phyloP scores from a whole-genome alignment of 1,284 basidiomycete genomes.

The Ustilago vetiveriae region DNA sequence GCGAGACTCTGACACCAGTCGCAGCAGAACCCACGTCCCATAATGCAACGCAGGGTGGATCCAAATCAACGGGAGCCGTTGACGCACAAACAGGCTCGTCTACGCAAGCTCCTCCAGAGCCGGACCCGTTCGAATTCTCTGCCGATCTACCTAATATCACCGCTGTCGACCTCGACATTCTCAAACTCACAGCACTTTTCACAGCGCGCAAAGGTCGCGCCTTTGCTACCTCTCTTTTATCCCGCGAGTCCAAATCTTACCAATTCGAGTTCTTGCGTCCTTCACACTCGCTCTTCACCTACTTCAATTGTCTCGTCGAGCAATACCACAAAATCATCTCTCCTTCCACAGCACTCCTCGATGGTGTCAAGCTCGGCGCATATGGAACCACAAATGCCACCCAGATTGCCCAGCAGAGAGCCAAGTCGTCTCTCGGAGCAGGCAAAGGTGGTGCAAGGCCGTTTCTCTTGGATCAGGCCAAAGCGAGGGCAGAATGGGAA shows the following conservation, averaged over 20 bases:
- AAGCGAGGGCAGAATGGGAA: conserved; percentile 87
- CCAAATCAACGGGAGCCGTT: not conserved
- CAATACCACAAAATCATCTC: conserved; percentile 92
- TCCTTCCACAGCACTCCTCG: conserved; percentile 79
- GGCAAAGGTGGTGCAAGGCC: conserved; percentile 70
- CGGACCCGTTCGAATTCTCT: conserved; percentile 83
- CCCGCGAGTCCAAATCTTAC: conserved; percentile 91
- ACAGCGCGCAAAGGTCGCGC: conserved; percentile 88
- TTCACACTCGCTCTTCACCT: conserved; percentile 91
- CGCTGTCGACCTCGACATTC: conserved; percentile 78
- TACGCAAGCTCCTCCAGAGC: conserved; percentile 73
- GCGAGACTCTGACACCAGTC: conserved; percentile 25
- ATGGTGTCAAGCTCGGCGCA: conserved; percentile 71
- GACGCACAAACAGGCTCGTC: conserved; percentile 6
- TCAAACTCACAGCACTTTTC: conserved; percentile 86
- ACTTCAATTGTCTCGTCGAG: conserved; percentile 96
- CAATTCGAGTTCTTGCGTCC: conserved; percentile 98
- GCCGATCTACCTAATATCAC: conserved; percentile 89
- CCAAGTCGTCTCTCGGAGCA: conserved; percentile 18
- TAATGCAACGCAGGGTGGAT: conserved; percentile 2
- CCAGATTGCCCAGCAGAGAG: conserved; percentile 14
- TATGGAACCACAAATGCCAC: conserved; percentile 34
- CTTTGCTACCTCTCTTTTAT: conserved; percentile 85
- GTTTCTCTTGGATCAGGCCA: conserved; percentile 80
- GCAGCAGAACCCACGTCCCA: conserved; percentile 12